Evolutionary conservation across 495 filamentous ascomycete genomes (phyloP).

Genomic region (Chaetomium cochliodes): DNA sequence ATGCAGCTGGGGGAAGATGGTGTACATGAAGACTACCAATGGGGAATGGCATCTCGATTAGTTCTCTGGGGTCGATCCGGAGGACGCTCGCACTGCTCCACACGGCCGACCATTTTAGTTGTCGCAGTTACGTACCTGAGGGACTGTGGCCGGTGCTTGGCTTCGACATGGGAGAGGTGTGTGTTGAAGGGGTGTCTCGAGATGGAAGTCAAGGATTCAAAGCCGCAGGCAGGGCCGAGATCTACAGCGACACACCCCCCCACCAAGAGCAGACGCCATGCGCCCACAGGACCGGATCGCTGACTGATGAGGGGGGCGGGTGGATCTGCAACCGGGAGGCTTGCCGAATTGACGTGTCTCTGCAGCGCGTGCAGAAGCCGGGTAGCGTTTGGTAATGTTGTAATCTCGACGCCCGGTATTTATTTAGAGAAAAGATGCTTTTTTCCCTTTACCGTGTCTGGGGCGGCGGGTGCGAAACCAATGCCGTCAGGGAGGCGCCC

Average conservation of each 20-base stretch:
- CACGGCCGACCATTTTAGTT: constrained; percentile 25
- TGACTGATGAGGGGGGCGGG: constrained; percentile 27
- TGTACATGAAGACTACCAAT: constrained; percentile 32
- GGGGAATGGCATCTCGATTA: constrained; percentile 26
- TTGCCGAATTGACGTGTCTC: constrained; percentile 21
- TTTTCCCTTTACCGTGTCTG: not conserved
- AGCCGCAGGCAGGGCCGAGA: constrained; percentile 24
- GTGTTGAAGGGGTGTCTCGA: constrained; percentile 16
- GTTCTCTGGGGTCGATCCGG: constrained; percentile 27
- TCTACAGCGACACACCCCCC: constrained; percentile 32
- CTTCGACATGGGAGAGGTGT: constrained; percentile 32
- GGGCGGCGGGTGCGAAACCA: not conserved
- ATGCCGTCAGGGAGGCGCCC: not conserved
- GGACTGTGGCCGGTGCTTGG: constrained; percentile 13
- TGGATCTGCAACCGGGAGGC: constrained; percentile 31
- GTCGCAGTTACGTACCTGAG: constrained; percentile 34
- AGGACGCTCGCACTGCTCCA: constrained; percentile 28
- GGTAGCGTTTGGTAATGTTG: not conserved
- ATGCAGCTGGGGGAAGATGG: constrained; percentile 19
- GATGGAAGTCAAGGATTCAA: constrained; percentile 12
- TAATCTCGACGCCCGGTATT: not conserved
- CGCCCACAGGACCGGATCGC: constrained; percentile 28
- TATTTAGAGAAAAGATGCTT: not conserved
- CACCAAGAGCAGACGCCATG: constrained; percentile 26
- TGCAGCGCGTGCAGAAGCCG: constrained; percentile 14